These are phyloP conservation scores for Suhomyces xylopsoci DNA, from an alignment of 805 yeast genomes.

Conservation along the genomic window DNA sequence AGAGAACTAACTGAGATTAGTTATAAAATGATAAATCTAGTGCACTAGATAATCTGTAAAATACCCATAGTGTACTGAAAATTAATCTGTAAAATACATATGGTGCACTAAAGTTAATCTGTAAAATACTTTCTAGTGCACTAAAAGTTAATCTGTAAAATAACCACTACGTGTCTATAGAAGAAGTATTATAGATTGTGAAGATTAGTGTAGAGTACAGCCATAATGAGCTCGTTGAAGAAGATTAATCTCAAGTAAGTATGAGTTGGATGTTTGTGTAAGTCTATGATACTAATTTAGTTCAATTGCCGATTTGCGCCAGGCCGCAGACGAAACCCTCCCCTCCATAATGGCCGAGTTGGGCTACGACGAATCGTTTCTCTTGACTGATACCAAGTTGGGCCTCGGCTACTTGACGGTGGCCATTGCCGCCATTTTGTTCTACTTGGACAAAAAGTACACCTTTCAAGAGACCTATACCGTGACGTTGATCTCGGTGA, in stretches of 20 bases:
- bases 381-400: conserved; percentile 43
- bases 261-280: too few species aligned
- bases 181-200: background rate
- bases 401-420: conserved; percentile 50
- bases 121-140: too few species aligned
- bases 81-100: too few species aligned
- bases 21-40: too few species aligned
- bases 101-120: too few species aligned
- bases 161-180: background rate
- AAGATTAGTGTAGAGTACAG: background rate
- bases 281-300: conserved; percentile 30
- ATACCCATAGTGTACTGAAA: too few species aligned
- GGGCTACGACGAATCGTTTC: conserved; percentile 49
- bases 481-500: conserved; percentile 34
- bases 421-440: conserved; percentile 44
- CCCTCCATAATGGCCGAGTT: conserved; percentile 38
- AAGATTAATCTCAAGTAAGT: conserved; percentile 32
- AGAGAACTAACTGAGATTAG: background rate
- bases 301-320: conserved; percentile 47
- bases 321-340: conserved; percentile 49
- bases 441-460: conserved; percentile 47
- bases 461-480: conserved; percentile 40
- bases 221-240: conserved; percentile 5
- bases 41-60: too few species aligned
- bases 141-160: too few species aligned